A percentile compares a stretch with the other conserved stretches of the same genome.
These are phyloP conservation scores for Hyphopichia khmerensis DNA, from an alignment of 1,139 yeast species.

Conservation along the genomic window DNA sequence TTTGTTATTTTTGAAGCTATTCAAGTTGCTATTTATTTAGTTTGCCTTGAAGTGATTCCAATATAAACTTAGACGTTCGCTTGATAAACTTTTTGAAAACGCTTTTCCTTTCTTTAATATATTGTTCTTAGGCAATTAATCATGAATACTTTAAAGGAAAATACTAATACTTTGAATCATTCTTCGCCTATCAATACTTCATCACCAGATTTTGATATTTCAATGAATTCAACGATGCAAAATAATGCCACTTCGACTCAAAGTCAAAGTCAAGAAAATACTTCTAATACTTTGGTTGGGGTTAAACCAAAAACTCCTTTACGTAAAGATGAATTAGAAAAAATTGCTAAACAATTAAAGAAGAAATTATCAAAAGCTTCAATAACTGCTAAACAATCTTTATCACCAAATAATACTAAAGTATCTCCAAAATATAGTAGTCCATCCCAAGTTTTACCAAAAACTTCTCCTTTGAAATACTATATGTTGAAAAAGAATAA, in stretches of 20 bases:
- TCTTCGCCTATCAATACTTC: constrained; percentile 3
- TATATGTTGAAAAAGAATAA: constrained; percentile 26
- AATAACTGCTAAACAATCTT: constrained; percentile 44
- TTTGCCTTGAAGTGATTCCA: too few relatives aligned
- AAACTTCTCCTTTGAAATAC: constrained; percentile 32
- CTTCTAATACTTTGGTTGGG: background rate
- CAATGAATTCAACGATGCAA: background rate
- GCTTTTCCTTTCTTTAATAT: too few relatives aligned
- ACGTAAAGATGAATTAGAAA: constrained; percentile 47
- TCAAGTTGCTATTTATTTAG: too few relatives aligned
- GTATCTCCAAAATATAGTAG: constrained; percentile 6
- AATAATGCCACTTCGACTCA: background rate
- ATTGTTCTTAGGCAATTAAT: too few relatives aligned
- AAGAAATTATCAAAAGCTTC: constrained; percentile 45
- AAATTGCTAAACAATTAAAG: constrained; percentile 47
- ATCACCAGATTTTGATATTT: constrained; percentile 4
- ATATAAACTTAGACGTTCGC: too few relatives aligned
- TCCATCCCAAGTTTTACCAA: constrained; percentile 12
- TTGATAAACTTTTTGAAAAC: too few relatives aligned
- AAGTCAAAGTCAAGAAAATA: background rate
- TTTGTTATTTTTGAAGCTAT: too few relatives aligned
- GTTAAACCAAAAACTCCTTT: constrained; percentile 36
- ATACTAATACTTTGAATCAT: constrained; percentile 9
- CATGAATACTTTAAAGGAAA: constrained; percentile 11
- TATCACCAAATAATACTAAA: constrained; percentile 23